Base-by-base conservation (phyloP, 1,284 basidiomycete species). In the Pseudozyma sp. region DNA sequence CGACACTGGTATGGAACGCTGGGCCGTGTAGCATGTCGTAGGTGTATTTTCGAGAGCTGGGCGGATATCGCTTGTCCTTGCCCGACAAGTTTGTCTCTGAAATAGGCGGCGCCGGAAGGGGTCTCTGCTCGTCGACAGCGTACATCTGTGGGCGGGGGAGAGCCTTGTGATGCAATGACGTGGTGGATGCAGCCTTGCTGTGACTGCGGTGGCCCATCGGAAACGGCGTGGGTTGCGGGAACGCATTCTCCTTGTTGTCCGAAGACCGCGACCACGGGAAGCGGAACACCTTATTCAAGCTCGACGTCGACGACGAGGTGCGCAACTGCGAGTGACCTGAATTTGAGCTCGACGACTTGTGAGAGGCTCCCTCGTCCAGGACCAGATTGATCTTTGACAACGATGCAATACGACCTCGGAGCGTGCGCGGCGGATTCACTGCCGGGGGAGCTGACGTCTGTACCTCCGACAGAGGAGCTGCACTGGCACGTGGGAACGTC, bases 241-340 rank as follows among this genome's bases (percentile, higher is more conserved):
- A 59, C 3, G 14, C 30, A n/a, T 11, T 31, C 29, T 54, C 52
- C 44, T 60, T 68, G 34, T 60, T 68, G 34, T 66, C 63, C 24
- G 54, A 48, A 3, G 67, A 49, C 30, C 54, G 59, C 14, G 60
- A 57, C 56, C 69, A 64, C 1, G 69, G 64, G 51, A 72, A 72
- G 46, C 69, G 64, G 54, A 72, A 72, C 17, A 67, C 52, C 53
- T 60, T 72, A 54, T 63, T 67, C 30, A 72, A 42, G 52, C 64
- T 72, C 39, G 55, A 50, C 5, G 57, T 60, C 29, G 69, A 72
- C 39, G 60, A 67, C 0, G 63, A 63, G 11, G 69, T 48, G 46
- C 68, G 54, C 37, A 66, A 14, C 11, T 59, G 68, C 24, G 58
- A 48, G 11, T 54, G 58, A 7, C 52, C 54, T 30, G 44, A 5